Evolutionary conservation across 2,329 filamentous ascomycete species (phyloP).

Genomic region (Epichloe glyceriae): DNA sequence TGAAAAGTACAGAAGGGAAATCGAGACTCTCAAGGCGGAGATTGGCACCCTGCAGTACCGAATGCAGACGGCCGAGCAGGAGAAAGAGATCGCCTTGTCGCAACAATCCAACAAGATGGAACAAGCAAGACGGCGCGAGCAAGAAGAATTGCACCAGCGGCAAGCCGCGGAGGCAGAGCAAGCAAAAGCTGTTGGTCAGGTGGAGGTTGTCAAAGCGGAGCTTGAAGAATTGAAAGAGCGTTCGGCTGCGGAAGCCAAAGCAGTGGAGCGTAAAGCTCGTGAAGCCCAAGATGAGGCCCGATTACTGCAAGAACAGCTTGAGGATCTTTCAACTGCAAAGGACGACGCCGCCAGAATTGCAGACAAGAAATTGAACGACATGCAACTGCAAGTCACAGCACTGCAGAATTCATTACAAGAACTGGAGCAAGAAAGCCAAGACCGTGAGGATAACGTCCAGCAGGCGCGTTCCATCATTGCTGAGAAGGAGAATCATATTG

Average conservation of each 20-base stretch:
- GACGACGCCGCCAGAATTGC: constrained; percentile 55
- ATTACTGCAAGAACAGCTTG: constrained; percentile 64
- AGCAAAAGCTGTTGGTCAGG: constrained; percentile 34
- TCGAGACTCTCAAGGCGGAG: constrained; percentile 78
- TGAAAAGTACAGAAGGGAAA: constrained; percentile 41
- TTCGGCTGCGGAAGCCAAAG: constrained; percentile 43
- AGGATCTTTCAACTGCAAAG: constrained; percentile 51
- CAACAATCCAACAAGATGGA: constrained; percentile 75
- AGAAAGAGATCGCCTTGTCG: constrained; percentile 66
- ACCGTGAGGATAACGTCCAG: constrained; percentile 43
- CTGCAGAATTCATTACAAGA: constrained; percentile 40
- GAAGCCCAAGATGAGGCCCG: constrained; percentile 63
- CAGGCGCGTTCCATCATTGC: constrained; percentile 52
- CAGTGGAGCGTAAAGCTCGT: constrained; percentile 55
- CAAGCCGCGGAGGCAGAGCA: constrained; percentile 46
- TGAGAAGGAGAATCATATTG: constrained; percentile 58
- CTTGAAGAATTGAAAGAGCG: constrained; percentile 37
- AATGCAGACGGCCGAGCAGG: constrained; percentile 74
- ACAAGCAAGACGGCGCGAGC: constrained; percentile 66
- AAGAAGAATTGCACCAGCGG: constrained; percentile 65
- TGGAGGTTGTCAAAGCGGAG: constrained; percentile 38
- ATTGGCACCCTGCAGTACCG: constrained; percentile 81
- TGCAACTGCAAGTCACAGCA: constrained; percentile 38
- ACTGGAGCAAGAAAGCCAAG: constrained; percentile 42
- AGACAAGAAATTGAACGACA: constrained; percentile 41